Percentiles rank a stretch among this genome's conserved stretches.
These are phyloP conservation scores for Mrakia blollopis DNA, from an alignment of 768 basidiomycete genomes.

Conservation along the genomic window DNA sequence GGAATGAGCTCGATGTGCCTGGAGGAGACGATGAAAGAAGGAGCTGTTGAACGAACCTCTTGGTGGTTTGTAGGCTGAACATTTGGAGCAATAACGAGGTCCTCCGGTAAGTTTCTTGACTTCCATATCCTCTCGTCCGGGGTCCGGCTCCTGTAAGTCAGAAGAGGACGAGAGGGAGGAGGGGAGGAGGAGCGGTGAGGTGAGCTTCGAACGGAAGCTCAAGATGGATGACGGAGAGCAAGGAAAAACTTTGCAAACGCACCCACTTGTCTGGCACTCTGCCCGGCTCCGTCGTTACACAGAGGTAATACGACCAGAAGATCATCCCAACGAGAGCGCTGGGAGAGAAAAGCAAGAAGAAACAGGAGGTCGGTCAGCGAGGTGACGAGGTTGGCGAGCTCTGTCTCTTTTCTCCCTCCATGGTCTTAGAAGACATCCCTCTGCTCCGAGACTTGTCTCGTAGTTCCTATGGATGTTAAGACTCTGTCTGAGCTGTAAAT, in stretches of 20 bases:
- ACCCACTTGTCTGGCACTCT: slow-evolving; percentile 56
- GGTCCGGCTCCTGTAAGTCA: slow-evolving; percentile 63
- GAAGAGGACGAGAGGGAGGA: neutral
- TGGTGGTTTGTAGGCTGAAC: slow-evolving; percentile 78
- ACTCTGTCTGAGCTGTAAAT: neutral
- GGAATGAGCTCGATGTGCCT: neutral
- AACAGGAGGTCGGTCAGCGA: slow-evolving; percentile 17
- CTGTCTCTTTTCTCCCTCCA: too few relatives aligned
- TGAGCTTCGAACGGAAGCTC: neutral
- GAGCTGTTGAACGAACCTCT: slow-evolving; percentile 44
- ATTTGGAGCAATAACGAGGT: slow-evolving; percentile 81
- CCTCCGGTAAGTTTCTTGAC: slow-evolving; percentile 80
- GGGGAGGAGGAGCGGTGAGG: neutral
- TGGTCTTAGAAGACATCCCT: too few relatives aligned
- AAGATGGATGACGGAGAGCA: too few relatives aligned
- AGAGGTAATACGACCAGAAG: slow-evolving; percentile 82
- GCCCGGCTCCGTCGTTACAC: slow-evolving; percentile 79
- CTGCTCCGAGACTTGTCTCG: too few relatives aligned
- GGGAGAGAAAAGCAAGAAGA: slow-evolving; percentile 5
- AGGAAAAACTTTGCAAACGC: slow-evolving; percentile 29
- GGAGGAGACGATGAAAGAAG: slow-evolving; percentile 20
- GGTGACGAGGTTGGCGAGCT: slow-evolving; percentile 28
- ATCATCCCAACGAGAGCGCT: slow-evolving; percentile 72
- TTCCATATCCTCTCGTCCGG: slow-evolving; percentile 68
- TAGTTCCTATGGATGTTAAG: fast-evolving